Base-by-base conservation (phyloP, 108 stramenopile genomes). In the Nitzschia putrida region DNA sequence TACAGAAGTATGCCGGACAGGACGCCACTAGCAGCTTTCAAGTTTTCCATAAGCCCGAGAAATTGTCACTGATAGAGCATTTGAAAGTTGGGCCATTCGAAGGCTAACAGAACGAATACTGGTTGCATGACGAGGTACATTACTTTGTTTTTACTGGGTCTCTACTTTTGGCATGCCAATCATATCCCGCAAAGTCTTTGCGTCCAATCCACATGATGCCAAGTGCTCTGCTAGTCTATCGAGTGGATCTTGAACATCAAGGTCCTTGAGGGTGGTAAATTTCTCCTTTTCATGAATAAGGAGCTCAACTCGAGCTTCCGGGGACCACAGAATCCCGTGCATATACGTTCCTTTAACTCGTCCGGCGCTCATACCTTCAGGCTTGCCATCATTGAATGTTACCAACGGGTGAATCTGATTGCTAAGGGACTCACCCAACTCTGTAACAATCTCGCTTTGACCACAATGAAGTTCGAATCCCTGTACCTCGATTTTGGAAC, bases 401-500 rank as follows among this genome's bases (percentile, higher is more conserved):
- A 74, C 11, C 51, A 79, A 29, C 29, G 78, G 66, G 39, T 39
- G 45, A 29, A 54, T 72, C 8, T 64, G 53, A 25, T 49, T n/a
- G 40, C 25, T 20, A 26, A 21, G 25, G 16, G 61, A 37, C 0
- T 44, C 21, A 44, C 41, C 53, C 13, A 42, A 23, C 11, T 66
- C 66, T 0, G 40, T 41, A 10, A 72, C 39, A 24, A 68, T 61
- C 13, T 67, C 16, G 23, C 45, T 72, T 25, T 26, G 42, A 0
- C 78, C 78, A 64, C 78, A 79, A 49, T 79, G 65, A n/a, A 79
- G 18, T 68, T 79, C 78, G 50, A 72, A 79, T 8, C 78, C 78
- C 34, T 72, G 40, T 4, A 79, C 61, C 7, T 5, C 20, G 8
- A 65, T 49, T 12, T 65, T 64, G 22, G 78, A 73, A 16, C 47